Conservation (phyloP, 1,284 basidiomycete genomes). For the Ceratobasidium sp. region DNA sequence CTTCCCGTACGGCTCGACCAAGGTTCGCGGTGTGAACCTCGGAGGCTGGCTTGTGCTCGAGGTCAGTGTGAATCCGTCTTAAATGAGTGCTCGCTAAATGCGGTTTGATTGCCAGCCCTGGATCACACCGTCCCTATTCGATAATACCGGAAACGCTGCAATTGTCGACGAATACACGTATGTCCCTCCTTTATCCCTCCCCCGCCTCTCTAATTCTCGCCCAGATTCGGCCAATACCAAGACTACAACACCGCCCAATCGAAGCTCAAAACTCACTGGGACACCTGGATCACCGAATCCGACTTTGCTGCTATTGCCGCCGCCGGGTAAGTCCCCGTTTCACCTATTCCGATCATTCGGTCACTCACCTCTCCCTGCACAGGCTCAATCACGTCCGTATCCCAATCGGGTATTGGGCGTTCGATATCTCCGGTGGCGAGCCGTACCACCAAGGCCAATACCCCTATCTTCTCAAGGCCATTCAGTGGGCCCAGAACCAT, state of each 20-base stretch:
- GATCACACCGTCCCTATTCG: slow-evolving; percentile 86
- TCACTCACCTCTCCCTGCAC: slow-evolving; percentile 5
- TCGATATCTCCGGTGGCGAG: slow-evolving; percentile 80
- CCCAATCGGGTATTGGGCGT: slow-evolving; percentile 94
- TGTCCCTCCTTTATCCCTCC: slow-evolving; percentile 58
- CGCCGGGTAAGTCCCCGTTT: slow-evolving; percentile 32
- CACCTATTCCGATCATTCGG: not conserved
- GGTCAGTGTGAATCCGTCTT: slow-evolving; percentile 19
- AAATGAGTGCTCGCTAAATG: slow-evolving; percentile 10
- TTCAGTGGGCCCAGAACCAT: slow-evolving; percentile 80
- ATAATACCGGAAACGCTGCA: slow-evolving; percentile 58
- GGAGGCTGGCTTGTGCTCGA: slow-evolving; percentile 78
- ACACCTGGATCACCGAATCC: slow-evolving; percentile 81
- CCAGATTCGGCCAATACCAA: slow-evolving; percentile 62
- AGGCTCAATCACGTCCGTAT: slow-evolving; percentile 55
- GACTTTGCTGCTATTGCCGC: slow-evolving; percentile 64
- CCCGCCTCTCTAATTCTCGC: not conserved
- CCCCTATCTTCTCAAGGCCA: slow-evolving; percentile 66
- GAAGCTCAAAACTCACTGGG: slow-evolving; percentile 75
- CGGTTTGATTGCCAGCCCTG: slow-evolving; percentile 67
- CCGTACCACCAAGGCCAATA: slow-evolving; percentile 83
- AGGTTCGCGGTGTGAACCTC: slow-evolving; percentile 65
- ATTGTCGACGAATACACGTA: slow-evolving; percentile 89
- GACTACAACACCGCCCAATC: slow-evolving; percentile 59
- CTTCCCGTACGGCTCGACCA: slow-evolving; percentile 45